Conservation (phyloP, 2,329 filamentous ascomycete genomes). For the Exophiala sideris region DNA sequence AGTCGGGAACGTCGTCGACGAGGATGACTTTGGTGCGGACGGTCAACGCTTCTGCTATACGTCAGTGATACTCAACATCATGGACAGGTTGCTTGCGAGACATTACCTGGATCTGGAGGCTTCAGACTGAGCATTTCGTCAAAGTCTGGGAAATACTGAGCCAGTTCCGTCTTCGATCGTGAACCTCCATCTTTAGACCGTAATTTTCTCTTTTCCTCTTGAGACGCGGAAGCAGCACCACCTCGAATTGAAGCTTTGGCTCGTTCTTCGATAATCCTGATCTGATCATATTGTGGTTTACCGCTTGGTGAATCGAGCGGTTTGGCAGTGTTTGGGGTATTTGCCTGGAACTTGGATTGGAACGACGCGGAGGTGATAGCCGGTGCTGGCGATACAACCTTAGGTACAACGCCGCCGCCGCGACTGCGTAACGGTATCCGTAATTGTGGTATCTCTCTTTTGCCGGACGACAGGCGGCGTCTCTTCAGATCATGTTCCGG, state of each 20-base stretch:
- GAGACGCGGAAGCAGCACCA: conserved; percentile 4
- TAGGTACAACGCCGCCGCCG: conserved; percentile 15
- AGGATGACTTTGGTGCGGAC: conserved; percentile 71
- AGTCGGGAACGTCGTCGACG: conserved; percentile 53
- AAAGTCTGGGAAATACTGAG: conserved; percentile 88
- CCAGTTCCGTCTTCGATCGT: conserved; percentile 85
- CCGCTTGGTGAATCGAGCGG: conserved; percentile 22
- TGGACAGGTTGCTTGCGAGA: not conserved
- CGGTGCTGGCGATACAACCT: conserved; percentile 8
- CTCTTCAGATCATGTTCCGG: conserved; percentile 24
- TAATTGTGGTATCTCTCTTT: conserved; percentile 19
- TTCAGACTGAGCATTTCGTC: conserved; percentile 90
- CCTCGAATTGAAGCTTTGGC: conserved; percentile 24
- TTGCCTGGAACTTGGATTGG: conserved; percentile 10
- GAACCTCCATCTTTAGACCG: conserved; percentile 79
- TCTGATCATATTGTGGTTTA: conserved; percentile 29
- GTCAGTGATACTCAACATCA: conserved; percentile 17
- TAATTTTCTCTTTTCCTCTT: conserved; percentile 68
- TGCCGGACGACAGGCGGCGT: conserved; percentile 23
- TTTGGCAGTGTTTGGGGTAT: conserved; percentile 5
- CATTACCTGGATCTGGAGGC: conserved; percentile 68
- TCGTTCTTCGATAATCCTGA: conserved; percentile 28
- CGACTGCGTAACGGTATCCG: conserved; percentile 29
- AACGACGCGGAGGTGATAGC: conserved; percentile 4
- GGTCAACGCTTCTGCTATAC: conserved; percentile 64